phyloP scores from a whole-genome alignment of 1,139 yeast genomes.

The Sugiyamaella novakii region DNA sequence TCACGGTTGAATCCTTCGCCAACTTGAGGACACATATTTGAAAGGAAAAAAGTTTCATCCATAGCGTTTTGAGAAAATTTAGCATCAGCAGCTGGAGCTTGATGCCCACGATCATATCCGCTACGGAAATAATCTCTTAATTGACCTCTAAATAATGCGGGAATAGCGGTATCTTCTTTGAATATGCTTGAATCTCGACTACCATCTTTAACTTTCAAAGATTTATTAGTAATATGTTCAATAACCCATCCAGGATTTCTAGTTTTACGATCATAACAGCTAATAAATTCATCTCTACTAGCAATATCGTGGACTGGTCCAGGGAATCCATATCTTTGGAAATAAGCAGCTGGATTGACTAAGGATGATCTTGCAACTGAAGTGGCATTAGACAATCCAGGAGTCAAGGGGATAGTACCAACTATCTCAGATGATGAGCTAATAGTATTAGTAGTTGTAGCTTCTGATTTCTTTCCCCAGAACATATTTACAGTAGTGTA shows the following conservation, averaged over 20 bases:
- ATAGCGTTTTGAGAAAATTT: slow-evolving; percentile 85
- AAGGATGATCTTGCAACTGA: slow-evolving; percentile 17
- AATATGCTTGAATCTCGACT: slow-evolving; percentile 82
- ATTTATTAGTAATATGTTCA: slow-evolving; percentile 84
- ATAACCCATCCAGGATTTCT: slow-evolving; percentile 91
- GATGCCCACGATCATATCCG: slow-evolving; percentile 97
- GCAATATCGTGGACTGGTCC: slow-evolving; percentile 89
- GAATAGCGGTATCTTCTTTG: slow-evolving; percentile 85
- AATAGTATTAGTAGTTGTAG: not conserved
- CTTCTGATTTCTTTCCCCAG: slow-evolving; percentile 16
- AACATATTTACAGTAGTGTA: too few relatives aligned
- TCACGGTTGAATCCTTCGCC: slow-evolving; percentile 98
- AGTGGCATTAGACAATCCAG: slow-evolving; percentile 11
- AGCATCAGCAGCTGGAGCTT: slow-evolving; percentile 98
- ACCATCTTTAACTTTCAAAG: slow-evolving; percentile 52
- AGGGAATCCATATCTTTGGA: slow-evolving; percentile 79
- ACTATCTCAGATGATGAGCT: not conserved
- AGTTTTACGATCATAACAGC: slow-evolving; percentile 82
- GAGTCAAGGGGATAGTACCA: slow-evolving; percentile 8
- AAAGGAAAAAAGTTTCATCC: slow-evolving; percentile 88
- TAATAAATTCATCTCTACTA: slow-evolving; percentile 71
- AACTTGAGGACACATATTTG: slow-evolving; percentile 95
- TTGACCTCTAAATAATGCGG: slow-evolving; percentile 70
- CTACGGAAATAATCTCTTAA: slow-evolving; percentile 87
- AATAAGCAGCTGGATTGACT: slow-evolving; percentile 63